These are phyloP conservation scores for Fagopyrum homotropicum DNA, from an alignment of 148 eudicot species.

Conservation along the genomic window DNA sequence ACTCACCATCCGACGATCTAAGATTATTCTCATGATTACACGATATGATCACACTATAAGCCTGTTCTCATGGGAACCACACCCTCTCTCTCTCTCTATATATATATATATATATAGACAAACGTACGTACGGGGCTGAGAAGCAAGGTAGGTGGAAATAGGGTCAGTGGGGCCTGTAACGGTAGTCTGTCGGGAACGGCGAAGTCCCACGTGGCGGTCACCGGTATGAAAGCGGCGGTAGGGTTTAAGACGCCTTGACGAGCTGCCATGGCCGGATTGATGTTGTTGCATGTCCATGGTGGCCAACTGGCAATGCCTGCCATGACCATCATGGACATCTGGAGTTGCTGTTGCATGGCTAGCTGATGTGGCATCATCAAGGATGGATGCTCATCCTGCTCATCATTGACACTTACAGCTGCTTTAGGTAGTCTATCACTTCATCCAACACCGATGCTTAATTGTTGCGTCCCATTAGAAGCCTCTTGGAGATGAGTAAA, in stretches of 20 bases:
- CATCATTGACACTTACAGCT: slow-evolving; percentile 65
- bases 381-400: slow-evolving; percentile 48
- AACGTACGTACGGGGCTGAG: neutral
- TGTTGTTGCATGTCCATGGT: slow-evolving; percentile 14
- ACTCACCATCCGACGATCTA: too few species aligned
- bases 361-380: slow-evolving; percentile 62
- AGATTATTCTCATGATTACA: too few species aligned
- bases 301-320: neutral
- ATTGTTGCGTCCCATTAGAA: too few species aligned
- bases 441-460: too few species aligned
- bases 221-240: slow-evolving; percentile 24
- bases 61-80: too few species aligned
- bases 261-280: slow-evolving; percentile 24
- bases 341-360: slow-evolving; percentile 44
- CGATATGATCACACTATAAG: too few species aligned
- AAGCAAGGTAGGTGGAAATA: slow-evolving; percentile 9
- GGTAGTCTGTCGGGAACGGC: slow-evolving; percentile 22
- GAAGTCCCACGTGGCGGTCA: slow-evolving; percentile 41
- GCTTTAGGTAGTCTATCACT: slow-evolving; percentile 76
- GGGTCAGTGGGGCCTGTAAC: neutral
- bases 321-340: slow-evolving; percentile 66
- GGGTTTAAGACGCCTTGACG: slow-evolving; percentile 29
- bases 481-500: too few species aligned
- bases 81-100: too few species aligned
- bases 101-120: too few species aligned